Conservation (phyloP, 495 filamentous ascomycete species). For the Aspergillus taichungensis region DNA sequence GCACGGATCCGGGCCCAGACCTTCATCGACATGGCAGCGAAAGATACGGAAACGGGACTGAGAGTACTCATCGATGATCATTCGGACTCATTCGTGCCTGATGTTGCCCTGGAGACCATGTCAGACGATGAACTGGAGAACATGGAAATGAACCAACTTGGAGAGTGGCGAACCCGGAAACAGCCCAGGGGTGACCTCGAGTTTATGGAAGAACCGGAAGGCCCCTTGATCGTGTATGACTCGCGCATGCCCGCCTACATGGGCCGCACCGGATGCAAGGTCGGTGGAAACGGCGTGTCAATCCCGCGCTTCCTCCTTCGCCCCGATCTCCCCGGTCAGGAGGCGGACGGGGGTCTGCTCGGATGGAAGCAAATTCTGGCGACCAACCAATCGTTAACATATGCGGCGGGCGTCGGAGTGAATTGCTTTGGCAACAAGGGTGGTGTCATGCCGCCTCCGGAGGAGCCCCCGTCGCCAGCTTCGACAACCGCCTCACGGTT, state of each 20-base stretch:
- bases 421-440: slow-evolving; percentile 31
- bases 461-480: slow-evolving; percentile 29
- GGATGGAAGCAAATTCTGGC: slow-evolving; percentile 38
- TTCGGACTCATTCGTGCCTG: slow-evolving; percentile 33
- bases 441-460: slow-evolving; percentile 12
- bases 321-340: slow-evolving; percentile 35
- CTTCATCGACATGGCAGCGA: slow-evolving; percentile 41
- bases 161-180: slow-evolving; percentile 22
- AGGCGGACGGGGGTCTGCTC: slow-evolving; percentile 37
- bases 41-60: slow-evolving; percentile 36
- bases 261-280: slow-evolving; percentile 28
- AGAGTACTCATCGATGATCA: slow-evolving; percentile 35
- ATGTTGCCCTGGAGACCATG: slow-evolving; percentile 22
- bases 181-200: slow-evolving; percentile 15
- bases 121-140: slow-evolving; percentile 29
- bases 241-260: slow-evolving; percentile 40
- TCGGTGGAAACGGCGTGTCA: slow-evolving; percentile 20
- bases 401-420: slow-evolving; percentile 31
- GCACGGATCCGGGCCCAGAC: slow-evolving; percentile 41
- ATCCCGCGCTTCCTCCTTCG: slow-evolving; percentile 38
- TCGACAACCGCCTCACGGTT: slow-evolving; percentile 29
- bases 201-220: slow-evolving; percentile 16
- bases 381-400: slow-evolving; percentile 34
- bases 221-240: slow-evolving; percentile 31
- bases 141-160: slow-evolving; percentile 30